Base-by-base conservation (phyloP, 805 yeast species). In the Candida loeiensis region DNA sequence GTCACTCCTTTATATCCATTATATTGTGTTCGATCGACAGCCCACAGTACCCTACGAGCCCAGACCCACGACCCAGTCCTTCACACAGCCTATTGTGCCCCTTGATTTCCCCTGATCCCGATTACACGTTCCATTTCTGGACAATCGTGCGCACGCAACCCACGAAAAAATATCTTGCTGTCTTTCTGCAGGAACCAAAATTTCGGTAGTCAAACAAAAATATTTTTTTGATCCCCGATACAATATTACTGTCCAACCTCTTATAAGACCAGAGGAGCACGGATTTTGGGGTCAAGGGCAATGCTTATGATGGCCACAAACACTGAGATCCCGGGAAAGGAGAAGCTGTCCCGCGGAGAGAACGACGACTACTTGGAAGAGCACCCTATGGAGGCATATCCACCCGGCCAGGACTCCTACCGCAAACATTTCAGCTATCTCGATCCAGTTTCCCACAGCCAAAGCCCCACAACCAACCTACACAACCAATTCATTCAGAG, bases 1-100 rank as follows among this genome's bases (percentile, higher is more conserved):
- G 33, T 30, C 33, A 30, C 33, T 30, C 33, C 33, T 30, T 30
- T 30, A 30, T 30, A 27, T 30, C 33, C 33, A 30, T 30, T 30
- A 30, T 30, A 30, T 30, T 30, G 33, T 30, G 33, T 30, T 30
- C 33, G 21, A 5, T 16, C 33, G 13, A 21, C 6, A 30, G n/a
- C 17, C 31, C 31, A 27, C 9, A 27, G 31, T 15, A 5, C n/a
- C 8, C 31, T 13, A 15, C 31, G 11, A 27, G 31, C 31, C 16
- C 17, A 14, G 14, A 13, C 31, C 31, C 4, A 5, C 9, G 7
- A 27, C 15, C 9, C n/a, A 15, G 6, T 21, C 24, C 24, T 9
- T 15, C 11, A 14, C 3, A 4, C 19, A 17, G 33, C 18, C 21
- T 30, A 30, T 30, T 30, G 33, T 30, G 11, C 17, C 31, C 33